Conservation (phyloP, 495 filamentous ascomycete species). For the Wilcoxina mikolae region DNA sequence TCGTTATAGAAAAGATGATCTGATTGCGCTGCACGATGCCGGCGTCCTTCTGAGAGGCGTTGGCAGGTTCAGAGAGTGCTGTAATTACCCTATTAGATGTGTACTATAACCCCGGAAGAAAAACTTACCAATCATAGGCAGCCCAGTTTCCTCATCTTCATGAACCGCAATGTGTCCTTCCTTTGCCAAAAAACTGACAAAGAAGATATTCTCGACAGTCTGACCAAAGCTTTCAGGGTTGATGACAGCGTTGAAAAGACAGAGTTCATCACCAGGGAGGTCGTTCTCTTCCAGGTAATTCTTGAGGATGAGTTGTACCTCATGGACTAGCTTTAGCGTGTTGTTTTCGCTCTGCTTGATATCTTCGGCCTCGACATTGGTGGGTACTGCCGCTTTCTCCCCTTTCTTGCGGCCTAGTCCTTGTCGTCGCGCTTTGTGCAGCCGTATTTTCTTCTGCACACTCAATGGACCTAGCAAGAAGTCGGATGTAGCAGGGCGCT, state of each 20-base stretch:
- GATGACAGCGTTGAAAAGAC: conserved; percentile 68
- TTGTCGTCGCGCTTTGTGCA: conserved; percentile 48
- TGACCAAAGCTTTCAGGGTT: conserved; percentile 87
- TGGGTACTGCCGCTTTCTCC: conserved; percentile 51
- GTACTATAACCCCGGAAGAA: background rate
- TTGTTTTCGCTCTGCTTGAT: conserved; percentile 43
- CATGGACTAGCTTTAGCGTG: conserved; percentile 51
- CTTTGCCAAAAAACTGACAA: conserved; percentile 81
- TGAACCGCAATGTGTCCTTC: conserved; percentile 51
- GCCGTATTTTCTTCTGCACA: conserved; percentile 65
- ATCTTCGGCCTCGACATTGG: conserved; percentile 56
- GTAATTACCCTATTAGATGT: background rate
- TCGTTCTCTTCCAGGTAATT: conserved; percentile 14
- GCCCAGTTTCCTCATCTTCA: conserved; percentile 32
- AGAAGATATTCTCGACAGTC: conserved; percentile 94
- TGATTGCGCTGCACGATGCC: conserved; percentile 11
- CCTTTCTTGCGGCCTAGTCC: conserved; percentile 44
- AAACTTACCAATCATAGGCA: conserved; percentile 35
- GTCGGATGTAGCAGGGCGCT: conserved; percentile 60
- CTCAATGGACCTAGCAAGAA: conserved; percentile 85
- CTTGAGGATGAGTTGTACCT: conserved; percentile 39
- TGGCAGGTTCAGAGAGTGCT: conserved; percentile 15
- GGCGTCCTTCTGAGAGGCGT: conserved; percentile 14
- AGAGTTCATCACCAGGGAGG: conserved; percentile 41
- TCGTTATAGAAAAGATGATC: conserved; percentile 24